Percentiles rank a stretch among this genome's conserved stretches.
phyloP scores from a whole-genome alignment of 1,139 yeast genomes.

The Protomyces pachydermus region DNA sequence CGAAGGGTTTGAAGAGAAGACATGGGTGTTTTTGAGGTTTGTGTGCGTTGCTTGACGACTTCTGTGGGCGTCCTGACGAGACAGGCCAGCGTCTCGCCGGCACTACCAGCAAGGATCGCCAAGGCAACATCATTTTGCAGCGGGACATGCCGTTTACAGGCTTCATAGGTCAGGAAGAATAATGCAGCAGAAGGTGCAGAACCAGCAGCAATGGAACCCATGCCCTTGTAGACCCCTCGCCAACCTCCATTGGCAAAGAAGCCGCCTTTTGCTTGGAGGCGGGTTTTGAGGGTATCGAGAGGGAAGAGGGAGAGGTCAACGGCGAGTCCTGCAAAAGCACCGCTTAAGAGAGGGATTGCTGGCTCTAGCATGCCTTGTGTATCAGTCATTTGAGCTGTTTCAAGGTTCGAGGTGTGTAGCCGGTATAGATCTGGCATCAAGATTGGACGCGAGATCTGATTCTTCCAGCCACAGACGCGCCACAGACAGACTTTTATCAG shows the following conservation, averaged over 20 bases:
- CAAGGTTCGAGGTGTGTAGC: background rate
- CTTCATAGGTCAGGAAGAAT: conserved; percentile 84
- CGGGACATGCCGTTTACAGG: conserved; percentile 34
- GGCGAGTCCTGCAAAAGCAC: conserved; percentile 94
- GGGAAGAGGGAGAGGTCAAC: conserved; percentile 95
- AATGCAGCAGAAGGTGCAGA: conserved; percentile 85
- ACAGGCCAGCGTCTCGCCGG: conserved; percentile 92
- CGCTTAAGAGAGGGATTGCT: conserved; percentile 38
- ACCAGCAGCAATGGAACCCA: conserved; percentile 90
- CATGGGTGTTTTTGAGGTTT: conserved; percentile 54
- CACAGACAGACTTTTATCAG: background rate
- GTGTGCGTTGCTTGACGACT: conserved; percentile 91
- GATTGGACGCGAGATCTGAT: background rate
- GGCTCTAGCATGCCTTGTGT: conserved; percentile 6
- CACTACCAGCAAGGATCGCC: conserved; percentile 56
- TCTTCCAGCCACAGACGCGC: background rate
- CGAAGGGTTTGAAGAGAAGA: conserved; percentile 64
- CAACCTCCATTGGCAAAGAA: conserved; percentile 90
- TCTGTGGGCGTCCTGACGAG: conserved; percentile 94
- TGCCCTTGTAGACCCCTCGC: conserved; percentile 80
- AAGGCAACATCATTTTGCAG: background rate
- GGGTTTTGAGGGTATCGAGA: conserved; percentile 86
- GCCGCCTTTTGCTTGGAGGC: conserved; percentile 93
- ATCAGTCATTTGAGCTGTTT: background rate
- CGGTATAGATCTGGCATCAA: background rate